Evolutionary conservation across 1,139 yeast genomes (phyloP).

Genomic region (Pichiaceae sp.): DNA sequence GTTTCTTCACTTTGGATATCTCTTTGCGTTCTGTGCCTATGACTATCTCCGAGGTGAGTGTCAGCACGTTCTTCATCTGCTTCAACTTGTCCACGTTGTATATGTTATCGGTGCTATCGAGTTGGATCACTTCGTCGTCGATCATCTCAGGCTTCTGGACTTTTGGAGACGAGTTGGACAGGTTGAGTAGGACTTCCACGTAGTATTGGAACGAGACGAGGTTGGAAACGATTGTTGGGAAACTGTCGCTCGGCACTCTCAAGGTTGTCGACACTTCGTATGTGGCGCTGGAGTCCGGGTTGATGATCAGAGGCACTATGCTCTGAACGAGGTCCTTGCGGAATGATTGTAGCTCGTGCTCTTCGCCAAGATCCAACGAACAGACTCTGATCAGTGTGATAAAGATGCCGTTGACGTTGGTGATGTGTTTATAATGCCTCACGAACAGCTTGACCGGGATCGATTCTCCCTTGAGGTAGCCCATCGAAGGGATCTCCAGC

Average conservation of each 20-base stretch:
- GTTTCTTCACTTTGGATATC: conserved; percentile 14
- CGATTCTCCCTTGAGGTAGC: conserved; percentile 70
- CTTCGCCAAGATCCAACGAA: conserved; percentile 61
- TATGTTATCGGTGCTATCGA: conserved; percentile 25
- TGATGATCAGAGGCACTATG: conserved; percentile 70
- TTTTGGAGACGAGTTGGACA: conserved; percentile 27
- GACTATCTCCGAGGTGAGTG: conserved; percentile 68
- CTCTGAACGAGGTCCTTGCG: conserved; percentile 79
- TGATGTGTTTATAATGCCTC: conserved; percentile 62
- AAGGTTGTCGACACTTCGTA: conserved; percentile 56
- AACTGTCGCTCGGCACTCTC: conserved; percentile 75
- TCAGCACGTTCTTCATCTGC: conserved; percentile 66
- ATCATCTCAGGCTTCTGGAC: conserved; percentile 9
- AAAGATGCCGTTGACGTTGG: conserved; percentile 69
- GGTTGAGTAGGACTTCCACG: conserved; percentile 70
- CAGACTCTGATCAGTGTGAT: conserved; percentile 77
- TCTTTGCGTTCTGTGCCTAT: conserved; percentile 65
- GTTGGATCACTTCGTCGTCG: conserved; percentile 16
- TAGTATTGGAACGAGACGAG: conserved; percentile 78
- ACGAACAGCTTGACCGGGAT: conserved; percentile 64
- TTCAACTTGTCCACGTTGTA: conserved; percentile 74
- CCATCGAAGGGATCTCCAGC: conserved; percentile 57
- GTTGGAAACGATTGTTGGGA: conserved; percentile 72
- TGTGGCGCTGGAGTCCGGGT: conserved; percentile 46
- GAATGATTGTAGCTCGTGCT: conserved; percentile 61